Evolutionary conservation across 2,329 filamentous ascomycete genomes (phyloP).

Genomic region (Myriosclerotinia duriaeana): DNA sequence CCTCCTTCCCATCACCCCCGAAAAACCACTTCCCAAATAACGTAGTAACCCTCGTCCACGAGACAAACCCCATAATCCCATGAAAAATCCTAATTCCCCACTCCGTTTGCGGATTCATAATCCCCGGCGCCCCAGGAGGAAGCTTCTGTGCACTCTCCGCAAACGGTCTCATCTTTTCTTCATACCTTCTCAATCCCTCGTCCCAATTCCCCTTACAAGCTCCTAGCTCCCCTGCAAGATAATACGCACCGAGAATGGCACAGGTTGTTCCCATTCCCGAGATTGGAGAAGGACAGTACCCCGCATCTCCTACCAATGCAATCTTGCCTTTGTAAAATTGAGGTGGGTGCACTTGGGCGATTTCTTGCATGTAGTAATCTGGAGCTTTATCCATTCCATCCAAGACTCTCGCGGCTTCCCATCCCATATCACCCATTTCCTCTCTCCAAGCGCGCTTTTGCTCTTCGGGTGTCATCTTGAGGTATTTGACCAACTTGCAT

Average conservation of each 20-base stretch:
- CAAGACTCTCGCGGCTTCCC: slow-evolving; percentile 45
- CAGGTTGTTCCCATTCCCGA: slow-evolving; percentile 46
- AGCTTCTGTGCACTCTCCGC: slow-evolving; percentile 12
- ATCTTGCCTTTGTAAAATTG: slow-evolving; percentile 43
- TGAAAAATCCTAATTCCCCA: slow-evolving; percentile 3
- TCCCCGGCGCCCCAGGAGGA: slow-evolving; percentile 5
- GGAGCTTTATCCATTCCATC: slow-evolving; percentile 41
- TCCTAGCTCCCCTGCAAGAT: slow-evolving; percentile 48
- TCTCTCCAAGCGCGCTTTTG: not conserved
- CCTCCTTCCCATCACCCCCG: not conserved
- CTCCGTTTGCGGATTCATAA: slow-evolving; percentile 2
- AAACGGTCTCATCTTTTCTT: slow-evolving; percentile 13
- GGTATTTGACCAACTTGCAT: not conserved
- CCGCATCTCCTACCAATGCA: slow-evolving; percentile 56
- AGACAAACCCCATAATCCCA: not conserved
- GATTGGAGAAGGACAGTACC: slow-evolving; percentile 40
- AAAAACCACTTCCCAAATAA: not conserved
- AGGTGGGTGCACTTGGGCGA: slow-evolving; percentile 45
- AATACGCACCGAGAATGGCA: slow-evolving; percentile 47
- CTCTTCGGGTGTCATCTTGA: not conserved
- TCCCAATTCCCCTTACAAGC: slow-evolving; percentile 13
- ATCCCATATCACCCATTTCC: slow-evolving; percentile 39
- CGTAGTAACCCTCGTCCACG: slow-evolving; percentile 9
- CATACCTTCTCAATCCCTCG: not conserved
- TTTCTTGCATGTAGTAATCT: slow-evolving; percentile 45